These are phyloP conservation scores for Nakaseomyces delphensis DNA, from an alignment of 1,139 yeast genomes.

Conservation along the genomic window DNA sequence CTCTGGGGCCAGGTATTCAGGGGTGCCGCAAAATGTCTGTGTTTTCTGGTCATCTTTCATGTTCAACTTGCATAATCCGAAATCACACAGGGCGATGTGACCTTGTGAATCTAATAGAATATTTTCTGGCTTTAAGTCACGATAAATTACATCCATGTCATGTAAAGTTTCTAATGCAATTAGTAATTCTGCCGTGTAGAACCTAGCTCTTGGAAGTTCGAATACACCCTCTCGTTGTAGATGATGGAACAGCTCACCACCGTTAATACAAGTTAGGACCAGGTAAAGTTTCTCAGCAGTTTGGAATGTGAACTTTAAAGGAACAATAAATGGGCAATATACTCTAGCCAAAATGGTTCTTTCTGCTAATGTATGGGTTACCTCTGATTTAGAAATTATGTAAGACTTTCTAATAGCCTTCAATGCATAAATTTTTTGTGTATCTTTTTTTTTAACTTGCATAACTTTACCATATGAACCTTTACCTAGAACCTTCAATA, in stretches of 20 bases:
- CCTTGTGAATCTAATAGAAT: slow-evolving; percentile 91
- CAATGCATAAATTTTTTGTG: slow-evolving; percentile 86
- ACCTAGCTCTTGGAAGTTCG: slow-evolving; percentile 79
- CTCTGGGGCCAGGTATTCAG: slow-evolving; percentile 95
- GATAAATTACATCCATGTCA: slow-evolving; percentile 80
- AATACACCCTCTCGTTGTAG: slow-evolving; percentile 86
- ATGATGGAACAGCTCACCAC: slow-evolving; percentile 95
- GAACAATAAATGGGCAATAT: slow-evolving; percentile 96
- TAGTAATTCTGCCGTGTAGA: slow-evolving; percentile 86
- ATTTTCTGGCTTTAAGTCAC: slow-evolving; percentile 94
- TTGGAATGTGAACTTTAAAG: slow-evolving; percentile 90
- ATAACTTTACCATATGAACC: slow-evolving; percentile 98
- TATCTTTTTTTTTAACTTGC: slow-evolving; percentile 95
- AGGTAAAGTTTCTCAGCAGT: slow-evolving; percentile 88
- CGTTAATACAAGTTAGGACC: slow-evolving; percentile 87
- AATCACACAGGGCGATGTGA: slow-evolving; percentile 94
- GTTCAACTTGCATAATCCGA: slow-evolving; percentile 89
- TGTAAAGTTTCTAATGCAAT: slow-evolving; percentile 90
- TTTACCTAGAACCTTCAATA: slow-evolving; percentile 90
- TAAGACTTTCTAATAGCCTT: slow-evolving; percentile 91
- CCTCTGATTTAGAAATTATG: slow-evolving; percentile 88
- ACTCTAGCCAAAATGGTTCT: slow-evolving; percentile 90
- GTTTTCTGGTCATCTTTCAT: slow-evolving; percentile 87
- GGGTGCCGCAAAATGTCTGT: slow-evolving; percentile 93
- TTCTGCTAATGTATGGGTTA: slow-evolving; percentile 92